Conservation (phyloP, 768 basidiomycete species). For the Agrocybe pediades region DNA sequence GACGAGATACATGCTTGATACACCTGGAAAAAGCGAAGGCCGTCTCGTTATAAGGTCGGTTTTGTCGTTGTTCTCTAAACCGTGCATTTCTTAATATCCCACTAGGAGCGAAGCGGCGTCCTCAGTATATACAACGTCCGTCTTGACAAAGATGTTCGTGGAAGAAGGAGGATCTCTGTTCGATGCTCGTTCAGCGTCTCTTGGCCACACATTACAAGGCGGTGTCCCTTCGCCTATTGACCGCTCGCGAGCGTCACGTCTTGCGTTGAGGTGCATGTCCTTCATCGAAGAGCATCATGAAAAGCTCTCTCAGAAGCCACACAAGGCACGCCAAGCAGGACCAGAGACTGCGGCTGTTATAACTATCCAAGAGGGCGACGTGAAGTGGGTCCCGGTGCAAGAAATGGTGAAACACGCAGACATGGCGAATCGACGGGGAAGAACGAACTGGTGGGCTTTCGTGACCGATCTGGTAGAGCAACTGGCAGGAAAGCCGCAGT, state of each 20-base stretch:
- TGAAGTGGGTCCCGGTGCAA: constrained; percentile 82
- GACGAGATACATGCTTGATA: constrained; percentile 82
- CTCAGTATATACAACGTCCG: constrained; percentile 85
- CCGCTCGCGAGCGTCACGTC: constrained; percentile 86
- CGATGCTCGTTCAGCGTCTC: constrained; percentile 92
- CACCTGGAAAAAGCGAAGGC: constrained; percentile 88
- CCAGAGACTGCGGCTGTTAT: constrained; percentile 84
- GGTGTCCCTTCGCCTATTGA: constrained; percentile 95
- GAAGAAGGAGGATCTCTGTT: constrained; percentile 94
- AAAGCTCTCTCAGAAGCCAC: constrained; percentile 46
- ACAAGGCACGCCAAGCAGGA: constrained; percentile 54
- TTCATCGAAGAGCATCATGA: constrained; percentile 88
- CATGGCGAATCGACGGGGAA: constrained; percentile 86
- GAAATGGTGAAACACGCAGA: constrained; percentile 89
- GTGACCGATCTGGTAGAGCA: constrained; percentile 73
- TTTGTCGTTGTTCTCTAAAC: background rate
- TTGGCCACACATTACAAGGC: constrained; percentile 97
- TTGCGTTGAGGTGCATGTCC: constrained; percentile 90
- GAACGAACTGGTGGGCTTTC: constrained; percentile 74
- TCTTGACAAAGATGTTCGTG: constrained; percentile 91
- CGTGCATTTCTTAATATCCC: constrained; percentile 8
- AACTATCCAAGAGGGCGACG: constrained; percentile 80
- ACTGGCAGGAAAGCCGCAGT: constrained; percentile 65
- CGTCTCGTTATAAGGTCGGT: constrained; percentile 88
- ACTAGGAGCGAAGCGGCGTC: constrained; percentile 85